A percentile compares a stretch with the other conserved stretches of the same genome.
phyloP scores from a whole-genome alignment of 1,284 basidiomycete genomes.

The Heterobasidion parviporum region DNA sequence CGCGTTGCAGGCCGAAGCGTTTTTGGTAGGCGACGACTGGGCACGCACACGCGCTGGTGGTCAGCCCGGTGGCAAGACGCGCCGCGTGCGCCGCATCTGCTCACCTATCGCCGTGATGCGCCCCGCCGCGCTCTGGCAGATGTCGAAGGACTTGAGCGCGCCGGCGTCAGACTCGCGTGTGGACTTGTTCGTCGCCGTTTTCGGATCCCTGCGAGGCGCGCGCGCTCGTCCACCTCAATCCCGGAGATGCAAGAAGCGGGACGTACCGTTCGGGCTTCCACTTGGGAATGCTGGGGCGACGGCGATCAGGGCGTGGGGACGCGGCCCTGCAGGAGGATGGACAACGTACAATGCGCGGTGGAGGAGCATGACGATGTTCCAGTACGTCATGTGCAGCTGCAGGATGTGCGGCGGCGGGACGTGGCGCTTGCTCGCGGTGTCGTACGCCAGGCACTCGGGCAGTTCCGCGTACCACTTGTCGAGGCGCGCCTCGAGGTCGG shows the following conservation, averaged over 20 bases:
- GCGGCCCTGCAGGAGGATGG: not conserved
- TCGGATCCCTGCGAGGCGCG: not conserved
- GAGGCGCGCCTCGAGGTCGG: slow-evolving; percentile 56
- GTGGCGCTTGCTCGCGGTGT: slow-evolving; percentile 40
- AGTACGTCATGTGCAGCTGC: slow-evolving; percentile 72
- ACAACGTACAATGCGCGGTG: slow-evolving; percentile 73
- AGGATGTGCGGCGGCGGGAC: slow-evolving; percentile 60
- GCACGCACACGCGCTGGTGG: not conserved
- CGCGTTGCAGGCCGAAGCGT: slow-evolving; percentile 52
- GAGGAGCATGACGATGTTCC: slow-evolving; percentile 67
- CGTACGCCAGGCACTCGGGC: slow-evolving; percentile 57
- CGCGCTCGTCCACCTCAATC: too few species aligned
- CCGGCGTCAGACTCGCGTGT: slow-evolving; percentile 20
- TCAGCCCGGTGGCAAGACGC: too few species aligned
- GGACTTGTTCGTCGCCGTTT: slow-evolving; percentile 3
- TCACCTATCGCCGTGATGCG: slow-evolving; percentile 65
- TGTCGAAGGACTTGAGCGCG: slow-evolving; percentile 60
- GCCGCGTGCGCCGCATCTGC: too few species aligned
- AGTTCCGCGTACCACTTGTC: slow-evolving; percentile 74
- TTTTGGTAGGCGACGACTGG: slow-evolving; percentile 53
- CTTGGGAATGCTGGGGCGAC: slow-evolving; percentile 48
- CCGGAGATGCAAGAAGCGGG: too few species aligned
- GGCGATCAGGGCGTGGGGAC: not conserved
- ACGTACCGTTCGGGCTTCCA: slow-evolving; percentile 42
- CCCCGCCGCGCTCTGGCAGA: slow-evolving; percentile 70